Base-by-base conservation (phyloP, 495 filamentous ascomycete genomes). In the Penicillium paradoxum region DNA sequence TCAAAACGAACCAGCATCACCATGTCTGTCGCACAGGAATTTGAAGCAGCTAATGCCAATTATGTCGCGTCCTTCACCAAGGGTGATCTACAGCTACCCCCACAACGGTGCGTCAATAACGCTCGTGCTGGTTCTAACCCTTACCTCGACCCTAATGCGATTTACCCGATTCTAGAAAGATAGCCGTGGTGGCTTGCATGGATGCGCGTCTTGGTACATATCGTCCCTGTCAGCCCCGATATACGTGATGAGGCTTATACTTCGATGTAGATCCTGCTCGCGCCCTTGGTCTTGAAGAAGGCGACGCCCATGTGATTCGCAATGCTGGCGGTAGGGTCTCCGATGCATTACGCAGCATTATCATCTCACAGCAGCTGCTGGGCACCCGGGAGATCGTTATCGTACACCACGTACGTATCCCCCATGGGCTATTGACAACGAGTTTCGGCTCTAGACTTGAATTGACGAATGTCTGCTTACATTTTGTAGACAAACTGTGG, bases 361-460 rank as follows among this genome's bases (percentile, higher is more conserved):
- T 91, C 33, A 90, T 95, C 57, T 89, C 85, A 4, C 74, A 95
- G 73, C 89, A 95, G 65, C 74, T 91, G 4, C 79, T 95, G 7
- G 87, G 84, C n/a, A 96, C 89, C 0, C 75, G 73, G 0, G 88
- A 90, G 60, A 82, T 95, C 29, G 57, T 92, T 24, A 57, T 95
- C 18, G 72, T 95, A 51, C 91, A 95, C 69, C 88, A 95, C 43
- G 70, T 71, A 67, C 14, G 53, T 54, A 32, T 10, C 22, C 19
- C 39, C 37, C 15, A 2, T 7, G 9, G 5, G 7, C 15, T 6
- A 15, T 34, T 34, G 32, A 37, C 14, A 37, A 14, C 3, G 17
- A 37, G n/a, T 15, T 6, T 37, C 2, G n/a, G 15, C 4, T 18
- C 13, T 39, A 14, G 18, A 7, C 13, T 34, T 11, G 32, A 24